phyloP scores from a whole-genome alignment of 768 basidiomycete genomes.

The Termitomyces sp. region DNA sequence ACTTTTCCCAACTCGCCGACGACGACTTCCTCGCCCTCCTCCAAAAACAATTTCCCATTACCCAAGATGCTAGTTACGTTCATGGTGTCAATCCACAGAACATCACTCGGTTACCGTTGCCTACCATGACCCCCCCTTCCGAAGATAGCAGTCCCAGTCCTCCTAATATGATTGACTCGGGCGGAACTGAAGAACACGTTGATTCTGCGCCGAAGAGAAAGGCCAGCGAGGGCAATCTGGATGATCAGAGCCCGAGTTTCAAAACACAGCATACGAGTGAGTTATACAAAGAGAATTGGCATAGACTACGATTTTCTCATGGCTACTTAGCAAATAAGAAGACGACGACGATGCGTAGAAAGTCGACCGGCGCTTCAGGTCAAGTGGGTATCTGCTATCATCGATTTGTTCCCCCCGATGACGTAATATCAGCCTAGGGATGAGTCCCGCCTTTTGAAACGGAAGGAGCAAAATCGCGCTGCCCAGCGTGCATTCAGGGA shows the following conservation, averaged over 20 bases:
- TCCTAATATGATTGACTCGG: slow-evolving; percentile 38
- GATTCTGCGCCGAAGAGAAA: slow-evolving; percentile 69
- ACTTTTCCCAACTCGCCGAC: slow-evolving; percentile 63
- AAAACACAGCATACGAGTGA: slow-evolving; percentile 64
- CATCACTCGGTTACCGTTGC: slow-evolving; percentile 43
- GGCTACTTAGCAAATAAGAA: slow-evolving; percentile 16
- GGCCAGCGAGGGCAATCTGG: slow-evolving; percentile 59
- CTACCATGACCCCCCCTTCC: slow-evolving; percentile 55
- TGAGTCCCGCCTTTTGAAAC: slow-evolving; percentile 71
- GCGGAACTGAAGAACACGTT: slow-evolving; percentile 29
- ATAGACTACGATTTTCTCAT: not conserved
- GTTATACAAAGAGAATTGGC: slow-evolving; percentile 16
- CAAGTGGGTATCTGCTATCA: slow-evolving; percentile 18
- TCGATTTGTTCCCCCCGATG: slow-evolving; percentile 2
- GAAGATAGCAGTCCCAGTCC: slow-evolving; percentile 82
- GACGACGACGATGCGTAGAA: slow-evolving; percentile 24
- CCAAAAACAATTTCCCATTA: slow-evolving; percentile 58
- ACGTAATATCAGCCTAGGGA: slow-evolving; percentile 43
- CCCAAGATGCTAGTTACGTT: slow-evolving; percentile 19
- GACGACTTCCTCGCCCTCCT: slow-evolving; percentile 75
- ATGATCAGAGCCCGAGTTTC: slow-evolving; percentile 58
- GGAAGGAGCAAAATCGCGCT: slow-evolving; percentile 96
- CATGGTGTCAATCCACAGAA: slow-evolving; percentile 57
- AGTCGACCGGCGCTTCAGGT: slow-evolving; percentile 25
- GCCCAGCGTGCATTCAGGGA: slow-evolving; percentile 98